phyloP scores from a whole-genome alignment of 495 filamentous ascomycete species.

The Penicillium verhagenii region DNA sequence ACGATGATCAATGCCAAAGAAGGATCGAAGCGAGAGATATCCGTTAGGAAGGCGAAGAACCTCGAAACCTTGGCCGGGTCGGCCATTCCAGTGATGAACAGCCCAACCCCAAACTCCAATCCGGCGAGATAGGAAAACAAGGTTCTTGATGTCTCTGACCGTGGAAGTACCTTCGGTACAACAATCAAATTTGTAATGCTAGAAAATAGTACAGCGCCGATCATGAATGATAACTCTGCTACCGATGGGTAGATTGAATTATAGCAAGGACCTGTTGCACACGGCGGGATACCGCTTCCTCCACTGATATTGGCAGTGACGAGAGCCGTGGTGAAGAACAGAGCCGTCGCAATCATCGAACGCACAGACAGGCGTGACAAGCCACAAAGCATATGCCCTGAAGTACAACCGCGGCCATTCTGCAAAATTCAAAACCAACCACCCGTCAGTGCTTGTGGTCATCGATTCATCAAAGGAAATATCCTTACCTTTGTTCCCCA shows the following conservation, averaged over 20 bases:
- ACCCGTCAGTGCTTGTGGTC: slow-evolving; percentile 4
- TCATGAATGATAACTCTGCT: slow-evolving; percentile 36
- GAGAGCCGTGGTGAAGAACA: slow-evolving; percentile 55
- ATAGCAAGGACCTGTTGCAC: slow-evolving; percentile 47
- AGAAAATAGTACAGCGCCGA: slow-evolving; percentile 28
- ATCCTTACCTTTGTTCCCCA: slow-evolving; percentile 55
- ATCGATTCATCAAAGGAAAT: not conserved
- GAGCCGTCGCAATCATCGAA: slow-evolving; percentile 50
- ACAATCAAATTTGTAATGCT: slow-evolving; percentile 34
- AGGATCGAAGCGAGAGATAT: slow-evolving; percentile 50
- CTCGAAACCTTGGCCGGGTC: slow-evolving; percentile 51
- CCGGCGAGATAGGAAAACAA: slow-evolving; percentile 46
- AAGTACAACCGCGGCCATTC: slow-evolving; percentile 57
- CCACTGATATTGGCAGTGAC: slow-evolving; percentile 47
- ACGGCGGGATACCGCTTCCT: slow-evolving; percentile 34
- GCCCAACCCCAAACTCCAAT: slow-evolving; percentile 52
- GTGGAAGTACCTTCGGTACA: slow-evolving; percentile 24
- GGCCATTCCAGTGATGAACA: slow-evolving; percentile 56
- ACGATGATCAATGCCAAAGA: slow-evolving; percentile 50
- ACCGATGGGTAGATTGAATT: slow-evolving; percentile 43
- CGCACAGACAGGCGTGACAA: slow-evolving; percentile 51
- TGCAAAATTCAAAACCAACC: slow-evolving; percentile 13
- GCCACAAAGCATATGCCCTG: slow-evolving; percentile 62
- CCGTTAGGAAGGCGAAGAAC: slow-evolving; percentile 51
- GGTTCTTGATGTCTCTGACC: slow-evolving; percentile 27